Base-by-base conservation (phyloP, 192 early-diverging fungal genomes). In the Podila horticola region DNA sequence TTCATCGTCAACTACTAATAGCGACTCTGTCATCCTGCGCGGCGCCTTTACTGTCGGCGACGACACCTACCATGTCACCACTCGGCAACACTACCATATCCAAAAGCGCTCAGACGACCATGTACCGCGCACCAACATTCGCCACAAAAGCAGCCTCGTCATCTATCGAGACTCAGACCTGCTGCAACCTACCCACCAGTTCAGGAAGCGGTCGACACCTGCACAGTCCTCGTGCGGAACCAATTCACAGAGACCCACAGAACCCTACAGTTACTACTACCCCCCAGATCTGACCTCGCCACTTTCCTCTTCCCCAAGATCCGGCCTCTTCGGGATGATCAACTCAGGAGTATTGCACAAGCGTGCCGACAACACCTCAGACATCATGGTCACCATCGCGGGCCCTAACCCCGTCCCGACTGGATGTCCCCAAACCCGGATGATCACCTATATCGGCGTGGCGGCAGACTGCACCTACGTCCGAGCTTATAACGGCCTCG, bases 401-500 rank as follows among this genome's bases (percentile, higher is more conserved):
- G 64, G 63, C 8, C 64, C 48, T 0, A 66, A 57, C 12, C 71
- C 66, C 5, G 52, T 59, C 1, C 50, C 64, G 2, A 30, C 79
- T 31, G 79, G 79, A 45, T 82, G 79, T 50, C 79, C 79, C 15
- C 55, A 67, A 11, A 45, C 38, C 15, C 26, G 72, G 9, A 70
- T 64, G 65, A 48, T 82, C 45, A 72, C 61, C 41, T 82, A 74
- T 41, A 82, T 82, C 55, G 79, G 72, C 48, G 65, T 74, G 19
- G 72, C 64, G 3, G 72, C 72, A 0, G 76, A 79, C 20, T 79
- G 76, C 31, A 58, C 75, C 13, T 79, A 79, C 26, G 75, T 90
- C 36, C 82, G 76, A 4, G 58, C 74, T 33, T 92, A 92, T 58
- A 73, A 87, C 68, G 88, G 87, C 12, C 82, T 82, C 36, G 86